Base-by-base conservation (phyloP, 176 grass and related monocot genomes). In the Carex littledalei region DNA sequence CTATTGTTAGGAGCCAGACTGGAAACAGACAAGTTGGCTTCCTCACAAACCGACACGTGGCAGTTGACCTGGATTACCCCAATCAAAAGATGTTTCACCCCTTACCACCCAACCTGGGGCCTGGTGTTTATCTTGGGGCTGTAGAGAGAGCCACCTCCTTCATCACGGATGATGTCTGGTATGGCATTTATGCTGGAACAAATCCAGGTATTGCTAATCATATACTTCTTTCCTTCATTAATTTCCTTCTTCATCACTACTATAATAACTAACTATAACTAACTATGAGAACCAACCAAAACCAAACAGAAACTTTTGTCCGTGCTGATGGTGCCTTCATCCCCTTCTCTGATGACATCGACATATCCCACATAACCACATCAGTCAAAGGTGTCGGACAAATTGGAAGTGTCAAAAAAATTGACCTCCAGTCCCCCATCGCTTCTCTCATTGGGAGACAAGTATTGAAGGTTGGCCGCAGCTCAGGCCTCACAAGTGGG, bases 41-140 rank as follows among this genome's bases (percentile, higher is more conserved):
- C 85, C 78, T 98, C 69, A 98, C 96, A 0, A 98, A 98, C 6
- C 88, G 93, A 5, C 96, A 98, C 90, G 96, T 95, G 32, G 93
- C 96, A 2, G 96, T 98, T 73, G 96, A 98, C 87, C 86, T 95
- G 69, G 96, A 98, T 84, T 98, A 95, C 79, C 96, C 96, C 86
- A 98, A 95, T 76, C 96, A 98, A 80, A 98, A 98, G 83, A 98
- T 98, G 96, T 98, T 98, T 92, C 96, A 98, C 87, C 96, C 96
- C 14, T 87, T 98, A 83, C 96, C 96, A 53, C 93, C 96, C 47
- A 98, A 98, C 86, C 96, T 98, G 67, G 96, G 96, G 16, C 96
- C 93, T 79, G 96, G 96, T 73, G 96, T 98, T 84, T 98, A 98
- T 88, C 81, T 98, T 26, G 96, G 96, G 17, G 93, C 96, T 72